These are phyloP conservation scores for Detonula confervacea DNA, from an alignment of 352 stramenopile species.

Conservation along the genomic window DNA sequence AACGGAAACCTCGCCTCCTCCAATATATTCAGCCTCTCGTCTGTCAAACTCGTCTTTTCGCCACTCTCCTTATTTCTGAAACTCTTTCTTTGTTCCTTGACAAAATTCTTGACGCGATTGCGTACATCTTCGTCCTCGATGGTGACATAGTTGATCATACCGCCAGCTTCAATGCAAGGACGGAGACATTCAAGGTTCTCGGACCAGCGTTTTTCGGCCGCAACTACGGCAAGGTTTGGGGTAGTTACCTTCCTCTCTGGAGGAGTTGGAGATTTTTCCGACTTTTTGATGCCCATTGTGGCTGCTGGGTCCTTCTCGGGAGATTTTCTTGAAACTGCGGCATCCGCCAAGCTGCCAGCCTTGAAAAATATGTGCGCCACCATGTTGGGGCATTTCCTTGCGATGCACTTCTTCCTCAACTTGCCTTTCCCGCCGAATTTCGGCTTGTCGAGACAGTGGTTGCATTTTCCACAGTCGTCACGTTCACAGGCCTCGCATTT, in stretches of 20 bases:
- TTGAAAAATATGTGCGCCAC: no score
- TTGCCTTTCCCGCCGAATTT: slow-evolving; percentile 24
- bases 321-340: background rate
- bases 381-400: slow-evolving; percentile 20
- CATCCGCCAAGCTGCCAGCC: background rate
- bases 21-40: slow-evolving; percentile 13
- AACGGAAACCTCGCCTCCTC: slow-evolving; percentile 27
- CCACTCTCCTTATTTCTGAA: background rate
- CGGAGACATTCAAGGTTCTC: slow-evolving; percentile 30
- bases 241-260: slow-evolving; percentile 10
- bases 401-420: slow-evolving; percentile 12
- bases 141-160: slow-evolving; percentile 24
- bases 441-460: slow-evolving; percentile 14
- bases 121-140: slow-evolving; percentile 22
- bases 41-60: slow-evolving; percentile 1
- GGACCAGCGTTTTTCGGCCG: slow-evolving; percentile 20
- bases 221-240: slow-evolving; percentile 14
- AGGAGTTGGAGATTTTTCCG: background rate
- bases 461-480: slow-evolving; percentile 33
- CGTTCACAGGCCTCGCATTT: slow-evolving; percentile 16
- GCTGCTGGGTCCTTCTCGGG: background rate
- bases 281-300: background rate
- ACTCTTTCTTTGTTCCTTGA: slow-evolving; percentile 19
- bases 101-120: slow-evolving; percentile 25
- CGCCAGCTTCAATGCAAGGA: slow-evolving; percentile 31